Conservation (phyloP, 1,284 basidiomycete genomes). For the Heterobasidion annosum region DNA sequence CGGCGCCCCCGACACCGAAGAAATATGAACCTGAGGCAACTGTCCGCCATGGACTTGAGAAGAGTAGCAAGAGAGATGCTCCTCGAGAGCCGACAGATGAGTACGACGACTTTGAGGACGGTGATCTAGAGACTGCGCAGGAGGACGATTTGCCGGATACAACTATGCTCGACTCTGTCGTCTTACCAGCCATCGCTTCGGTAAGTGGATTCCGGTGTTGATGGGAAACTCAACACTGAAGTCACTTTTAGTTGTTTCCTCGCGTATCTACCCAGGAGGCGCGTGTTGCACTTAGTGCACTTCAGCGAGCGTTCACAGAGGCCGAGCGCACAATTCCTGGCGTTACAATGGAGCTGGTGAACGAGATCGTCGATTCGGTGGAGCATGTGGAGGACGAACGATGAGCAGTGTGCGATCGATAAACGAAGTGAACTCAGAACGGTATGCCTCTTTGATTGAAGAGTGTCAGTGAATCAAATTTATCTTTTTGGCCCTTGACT, state of each 20-base stretch:
- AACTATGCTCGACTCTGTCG: constrained; percentile 90
- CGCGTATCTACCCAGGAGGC: constrained; percentile 86
- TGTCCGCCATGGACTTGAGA: constrained; percentile 40
- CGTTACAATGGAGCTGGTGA: constrained; percentile 73
- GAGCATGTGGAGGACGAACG: constrained; percentile 73
- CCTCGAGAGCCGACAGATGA: constrained; percentile 48
- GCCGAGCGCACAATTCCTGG: constrained; percentile 86
- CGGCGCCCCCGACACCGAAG: constrained; percentile 28
- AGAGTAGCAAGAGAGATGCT: constrained; percentile 12
- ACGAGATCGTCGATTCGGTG: constrained; percentile 87
- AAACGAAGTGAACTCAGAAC: not conserved
- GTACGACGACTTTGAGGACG: constrained; percentile 57
- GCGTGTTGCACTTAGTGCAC: constrained; percentile 69
- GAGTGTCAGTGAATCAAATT: not conserved
- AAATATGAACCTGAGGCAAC: constrained; percentile 55
- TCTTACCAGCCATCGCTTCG: constrained; percentile 86
- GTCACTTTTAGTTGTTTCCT: constrained; percentile 64
- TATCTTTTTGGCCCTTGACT: constrained; percentile 3
- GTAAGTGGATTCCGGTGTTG: constrained; percentile 37
- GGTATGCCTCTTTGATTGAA: not conserved
- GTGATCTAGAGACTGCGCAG: constrained; percentile 32
- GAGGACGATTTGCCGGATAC: constrained; percentile 73
- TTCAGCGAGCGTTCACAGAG: constrained; percentile 86
- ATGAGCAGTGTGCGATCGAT: not conserved
- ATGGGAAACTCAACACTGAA: not conserved